A percentile compares a stretch with the other conserved stretches of the same genome.
Conservation (phyloP, 192 early-diverging fungal species). For the Linnemannia zychae region DNA sequence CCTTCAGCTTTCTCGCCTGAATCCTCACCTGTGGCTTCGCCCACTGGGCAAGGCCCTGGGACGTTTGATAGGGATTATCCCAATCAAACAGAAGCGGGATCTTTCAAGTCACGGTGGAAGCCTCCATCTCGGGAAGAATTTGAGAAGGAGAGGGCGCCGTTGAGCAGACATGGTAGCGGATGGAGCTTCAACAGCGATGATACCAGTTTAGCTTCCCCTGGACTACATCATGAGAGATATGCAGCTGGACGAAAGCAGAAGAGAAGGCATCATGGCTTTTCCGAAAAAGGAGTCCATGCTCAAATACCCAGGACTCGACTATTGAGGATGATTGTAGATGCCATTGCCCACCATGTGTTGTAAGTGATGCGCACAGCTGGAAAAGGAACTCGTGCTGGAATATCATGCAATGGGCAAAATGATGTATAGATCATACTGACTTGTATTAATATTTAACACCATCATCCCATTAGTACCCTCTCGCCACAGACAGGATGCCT, state of each 20-base stretch:
- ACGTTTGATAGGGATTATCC: slow-evolving; percentile 18
- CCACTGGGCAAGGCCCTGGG: slow-evolving; percentile 2
- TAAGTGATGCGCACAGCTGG: slow-evolving; percentile 37
- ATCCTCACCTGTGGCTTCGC: slow-evolving; percentile 33
- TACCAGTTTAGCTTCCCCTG: slow-evolving; percentile 36
- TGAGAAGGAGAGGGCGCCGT: slow-evolving; percentile 11
- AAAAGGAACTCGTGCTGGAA: neutral
- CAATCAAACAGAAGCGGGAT: neutral
- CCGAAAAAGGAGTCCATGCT: slow-evolving; percentile 26
- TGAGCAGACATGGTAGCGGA: slow-evolving; percentile 52
- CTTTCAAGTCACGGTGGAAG: neutral
- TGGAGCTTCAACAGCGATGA: slow-evolving; percentile 53
- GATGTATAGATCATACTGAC: no score
- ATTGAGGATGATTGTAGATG: slow-evolving; percentile 66
- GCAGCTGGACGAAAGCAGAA: slow-evolving; percentile 26
- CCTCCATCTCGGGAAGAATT: neutral
- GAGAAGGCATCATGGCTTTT: slow-evolving; percentile 31
- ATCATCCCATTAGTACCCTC: slow-evolving; percentile 49
- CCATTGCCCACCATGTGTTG: slow-evolving; percentile 69
- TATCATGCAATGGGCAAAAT: no score
- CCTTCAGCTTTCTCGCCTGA: slow-evolving; percentile 33
- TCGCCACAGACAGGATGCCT: slow-evolving; percentile 59
- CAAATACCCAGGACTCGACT: slow-evolving; percentile 61
- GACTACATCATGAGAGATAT: slow-evolving; percentile 32
- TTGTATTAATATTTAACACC: neutral